Evolutionary conservation across 1,139 yeast genomes (phyloP), one percentile per base, ranked within the genome.

Genomic region (Suhomyces terraborum): DNA sequence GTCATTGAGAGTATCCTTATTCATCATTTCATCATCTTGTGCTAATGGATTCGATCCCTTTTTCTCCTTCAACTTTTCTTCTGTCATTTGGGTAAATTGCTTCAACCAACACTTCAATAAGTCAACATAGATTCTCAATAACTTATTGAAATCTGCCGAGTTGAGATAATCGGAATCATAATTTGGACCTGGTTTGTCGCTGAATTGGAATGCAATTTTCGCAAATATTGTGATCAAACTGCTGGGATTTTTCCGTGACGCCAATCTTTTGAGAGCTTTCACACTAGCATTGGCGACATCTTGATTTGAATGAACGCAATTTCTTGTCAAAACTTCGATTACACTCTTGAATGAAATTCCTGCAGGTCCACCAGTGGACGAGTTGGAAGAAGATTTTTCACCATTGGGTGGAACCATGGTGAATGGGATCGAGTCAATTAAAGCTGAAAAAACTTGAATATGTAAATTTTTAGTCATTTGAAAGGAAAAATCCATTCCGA

Each of bases 71-170:
- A 32, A 8, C 43, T 55, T 53, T 19, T 48, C 52, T 14, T 55
- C 57, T 20, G 53, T 52, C 8, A 52, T 41, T 13, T 55, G 56
- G 36, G 65, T 75, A 45, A 87, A 76, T 34, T 83, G 82, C 10
- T 76, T 77, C 21, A 88, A 65, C 98, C 98, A 94, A 43, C 88
- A 80, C 42, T 79, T 82, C 31, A 93, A 67, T 14, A 93, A 63
- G 35, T 87, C 95, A 3, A 87, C 85, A 50, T 91, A 93, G 0
- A 89, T 71, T 48, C 78, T 79, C 40, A 93, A 64, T 4, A 87
- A 59, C 36, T 67, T 67, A 40, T 80, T 78, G 53, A 84, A 84
- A 42, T 80, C 86, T 2, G 64, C 54, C 1, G 83, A 77, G 22
- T 80, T 75, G 40, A 82, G 66, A 48, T 76, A 77, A 14, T 78